Evolutionary conservation across 441 rosid genomes (phyloP).

Genomic region (Mallotus repandus): DNA sequence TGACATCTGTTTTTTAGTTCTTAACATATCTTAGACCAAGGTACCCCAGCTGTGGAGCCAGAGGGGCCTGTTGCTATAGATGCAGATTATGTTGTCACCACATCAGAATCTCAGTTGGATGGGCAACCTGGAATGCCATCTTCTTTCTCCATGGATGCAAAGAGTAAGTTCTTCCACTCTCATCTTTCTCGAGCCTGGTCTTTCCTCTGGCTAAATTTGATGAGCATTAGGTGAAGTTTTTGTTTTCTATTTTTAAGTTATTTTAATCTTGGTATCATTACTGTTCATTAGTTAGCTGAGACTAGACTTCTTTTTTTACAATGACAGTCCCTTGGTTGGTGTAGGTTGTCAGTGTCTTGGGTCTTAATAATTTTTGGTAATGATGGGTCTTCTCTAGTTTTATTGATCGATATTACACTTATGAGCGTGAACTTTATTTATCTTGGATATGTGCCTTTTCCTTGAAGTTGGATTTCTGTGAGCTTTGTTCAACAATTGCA

Average conservation of each 20-base stretch:
- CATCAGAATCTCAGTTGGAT: slow-evolving; percentile 27
- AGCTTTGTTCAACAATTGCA: not conserved
- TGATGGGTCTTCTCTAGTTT: not conserved
- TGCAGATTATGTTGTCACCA: slow-evolving; percentile 30
- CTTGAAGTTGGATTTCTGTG: not conserved
- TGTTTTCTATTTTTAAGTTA: not conserved
- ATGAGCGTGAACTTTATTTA: not conserved
- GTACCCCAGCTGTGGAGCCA: slow-evolving; percentile 33
- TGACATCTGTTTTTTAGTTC: slow-evolving; percentile 29
- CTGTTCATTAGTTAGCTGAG: not conserved
- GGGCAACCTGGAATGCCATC: slow-evolving; percentile 29
- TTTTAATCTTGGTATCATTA: not conserved
- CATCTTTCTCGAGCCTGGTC: not conserved
- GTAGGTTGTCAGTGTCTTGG: not conserved
- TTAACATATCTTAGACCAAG: slow-evolving; percentile 48
- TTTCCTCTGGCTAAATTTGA: not conserved
- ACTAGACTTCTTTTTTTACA: not conserved
- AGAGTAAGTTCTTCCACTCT: slow-evolving; percentile 36
- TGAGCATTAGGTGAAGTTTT: too few species aligned
- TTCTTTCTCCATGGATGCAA: slow-evolving; percentile 35
- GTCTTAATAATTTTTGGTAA: not conserved
- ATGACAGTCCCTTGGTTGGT: not conserved
- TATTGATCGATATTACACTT: not conserved
- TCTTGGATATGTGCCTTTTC: not conserved
- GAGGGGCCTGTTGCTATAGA: slow-evolving; percentile 33